phyloP scores from a whole-genome alignment of 2,329 filamentous ascomycete species.

The Polytolypa hystricis region DNA sequence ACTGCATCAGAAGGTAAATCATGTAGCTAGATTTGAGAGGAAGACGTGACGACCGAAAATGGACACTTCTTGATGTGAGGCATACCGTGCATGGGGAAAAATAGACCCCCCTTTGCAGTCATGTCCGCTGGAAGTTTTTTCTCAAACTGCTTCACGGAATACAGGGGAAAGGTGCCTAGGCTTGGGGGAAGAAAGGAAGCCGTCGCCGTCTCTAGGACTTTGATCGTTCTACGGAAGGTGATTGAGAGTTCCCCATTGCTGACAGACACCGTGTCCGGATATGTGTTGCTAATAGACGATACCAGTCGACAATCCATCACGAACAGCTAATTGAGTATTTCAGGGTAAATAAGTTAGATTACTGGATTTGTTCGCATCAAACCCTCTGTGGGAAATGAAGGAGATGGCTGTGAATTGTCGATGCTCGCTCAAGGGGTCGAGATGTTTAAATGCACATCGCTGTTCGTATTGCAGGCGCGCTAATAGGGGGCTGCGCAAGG shows the following conservation, averaged over 20 bases:
- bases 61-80: constrained; percentile 3
- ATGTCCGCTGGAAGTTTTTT: constrained; percentile 25
- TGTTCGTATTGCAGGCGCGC: too few relatives aligned
- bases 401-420: too few relatives aligned
- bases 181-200: constrained; percentile 24
- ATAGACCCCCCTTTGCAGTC: constrained; percentile 32
- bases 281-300: too few relatives aligned
- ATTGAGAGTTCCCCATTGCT: constrained; percentile 19
- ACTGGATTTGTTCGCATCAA: too few relatives aligned
- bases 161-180: constrained; percentile 32
- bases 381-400: too few relatives aligned
- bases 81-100: constrained; percentile 36
- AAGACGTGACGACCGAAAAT: not conserved
- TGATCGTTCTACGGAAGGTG: constrained; percentile 31
- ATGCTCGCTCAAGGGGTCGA: too few relatives aligned
- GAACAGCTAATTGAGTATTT: not conserved
- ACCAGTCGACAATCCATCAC: not conserved
- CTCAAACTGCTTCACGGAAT: constrained; percentile 23
- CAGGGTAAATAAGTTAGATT: too few relatives aligned
- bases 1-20: not conserved
- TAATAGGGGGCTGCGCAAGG: too few relatives aligned
- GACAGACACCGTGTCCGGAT: not conserved
- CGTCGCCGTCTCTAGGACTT: constrained; percentile 31
- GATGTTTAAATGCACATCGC: too few relatives aligned
- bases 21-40: not conserved